Evolutionary conservation across 176 grass and related monocot species (phyloP).

Genomic region (Triticum turgidum): DNA sequence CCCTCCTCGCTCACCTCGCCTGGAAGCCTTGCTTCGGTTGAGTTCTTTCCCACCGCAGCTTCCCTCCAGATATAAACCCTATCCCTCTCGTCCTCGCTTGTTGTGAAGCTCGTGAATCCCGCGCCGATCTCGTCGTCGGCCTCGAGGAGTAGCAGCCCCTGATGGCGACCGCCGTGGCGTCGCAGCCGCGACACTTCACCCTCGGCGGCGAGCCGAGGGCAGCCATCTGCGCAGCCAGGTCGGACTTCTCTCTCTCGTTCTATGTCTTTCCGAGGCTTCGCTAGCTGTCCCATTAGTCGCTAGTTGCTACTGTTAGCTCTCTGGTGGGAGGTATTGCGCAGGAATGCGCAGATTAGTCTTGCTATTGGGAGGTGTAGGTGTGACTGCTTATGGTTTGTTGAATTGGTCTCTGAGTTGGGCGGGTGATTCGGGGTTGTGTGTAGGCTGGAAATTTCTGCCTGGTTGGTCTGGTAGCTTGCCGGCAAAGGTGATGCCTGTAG

Average conservation of each 20-base stretch:
- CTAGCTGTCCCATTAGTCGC: not conserved
- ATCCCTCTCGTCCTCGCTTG: conserved; percentile 29
- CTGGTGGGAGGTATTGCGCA: not conserved
- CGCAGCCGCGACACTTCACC: conserved; percentile 44
- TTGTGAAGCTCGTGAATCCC: conserved; percentile 12
- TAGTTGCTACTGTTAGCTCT: not conserved
- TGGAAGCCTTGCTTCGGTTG: conserved; percentile 1
- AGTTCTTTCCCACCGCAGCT: conserved; percentile 44
- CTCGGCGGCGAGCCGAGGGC: conserved; percentile 45
- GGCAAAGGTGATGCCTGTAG: not conserved
- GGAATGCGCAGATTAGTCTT: conserved; percentile 19
- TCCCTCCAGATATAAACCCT: conserved; percentile 54
- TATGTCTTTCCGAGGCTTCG: not conserved
- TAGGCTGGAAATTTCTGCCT: not conserved
- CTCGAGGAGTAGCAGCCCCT: not conserved
- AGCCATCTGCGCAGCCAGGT: conserved; percentile 38
- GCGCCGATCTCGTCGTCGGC: conserved; percentile 2
- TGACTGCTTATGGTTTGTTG: not conserved
- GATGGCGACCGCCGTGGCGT: conserved; percentile 50
- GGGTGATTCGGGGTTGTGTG: not conserved
- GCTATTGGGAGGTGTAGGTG: not conserved
- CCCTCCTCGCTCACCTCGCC: not conserved
- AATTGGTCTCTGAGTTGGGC: not conserved
- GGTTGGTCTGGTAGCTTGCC: not conserved
- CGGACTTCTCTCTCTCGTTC: not conserved